Base-by-base conservation (phyloP, 2,329 filamentous ascomycete species). In the Colletotrichum tropicicola region DNA sequence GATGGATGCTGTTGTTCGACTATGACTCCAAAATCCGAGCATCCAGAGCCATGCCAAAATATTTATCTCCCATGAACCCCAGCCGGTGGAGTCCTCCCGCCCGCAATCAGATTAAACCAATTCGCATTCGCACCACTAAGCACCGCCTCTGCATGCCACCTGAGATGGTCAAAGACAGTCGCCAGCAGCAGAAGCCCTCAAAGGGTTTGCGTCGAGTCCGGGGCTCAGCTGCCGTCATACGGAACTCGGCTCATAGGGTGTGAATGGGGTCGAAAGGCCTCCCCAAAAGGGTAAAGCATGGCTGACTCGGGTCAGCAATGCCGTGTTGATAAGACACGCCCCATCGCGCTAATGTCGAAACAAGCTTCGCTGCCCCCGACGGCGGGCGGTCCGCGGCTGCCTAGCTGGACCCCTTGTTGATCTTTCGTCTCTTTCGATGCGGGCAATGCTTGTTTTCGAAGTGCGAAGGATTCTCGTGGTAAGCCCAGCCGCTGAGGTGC, bases 341-440 rank as follows among this genome's bases (percentile, higher is more conserved):
- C 21, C 30, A 32, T 25, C 45, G 48, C 56, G 19, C 61, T 56
- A 61, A 45, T 21, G 59, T 49, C 28, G 21, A 61, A 65, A 65
- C 61, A 65, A 65, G 61, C 61, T 65, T 61, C 57, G 44, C 49
- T 28, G 13, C 15, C 47, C 13, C 45, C 27, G 30, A 35, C 15
- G 54, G 15, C 37, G 52, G 6, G 23, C 17, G 28, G 17, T n/a
- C n/a, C n/a, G n/a, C n/a, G 12, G 17, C 8, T 54, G 51, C 35
- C 17, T 43, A 43, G 35, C 51, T 25, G 13, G 30, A 52, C 21
- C 30, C 30, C 48, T 21, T 28, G 25, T 12, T 21, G 23, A 17
- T 30, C 15, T 25, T 52, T 39, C 2, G 41, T 21, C 19, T 10
- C 6, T 45, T 6, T n/a, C n/a, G n/a, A n/a, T n/a, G n/a, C n/a